These are phyloP conservation scores for Hysterangium stoloniferum DNA, from an alignment of 768 basidiomycete genomes.

Conservation along the genomic window DNA sequence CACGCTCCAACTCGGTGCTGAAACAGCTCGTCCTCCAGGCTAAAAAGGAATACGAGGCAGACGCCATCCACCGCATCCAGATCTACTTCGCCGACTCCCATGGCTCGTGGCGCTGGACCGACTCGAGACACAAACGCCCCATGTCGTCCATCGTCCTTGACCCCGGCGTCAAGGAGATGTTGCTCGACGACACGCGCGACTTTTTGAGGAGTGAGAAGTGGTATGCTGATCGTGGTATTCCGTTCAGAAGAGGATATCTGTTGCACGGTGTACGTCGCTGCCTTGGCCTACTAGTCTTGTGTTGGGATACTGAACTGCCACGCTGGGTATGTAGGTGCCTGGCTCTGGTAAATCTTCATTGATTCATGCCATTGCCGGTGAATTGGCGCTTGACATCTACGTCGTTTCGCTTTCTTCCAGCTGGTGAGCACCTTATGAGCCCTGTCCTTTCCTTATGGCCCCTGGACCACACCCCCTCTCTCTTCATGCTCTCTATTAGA, in stretches of 20 bases:
- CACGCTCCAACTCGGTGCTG: constrained; percentile 73
- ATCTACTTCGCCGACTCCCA: constrained; percentile 88
- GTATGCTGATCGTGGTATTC: constrained; percentile 91
- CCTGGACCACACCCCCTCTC: not conserved
- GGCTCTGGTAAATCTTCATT: constrained; percentile 84
- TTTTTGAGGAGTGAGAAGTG: constrained; percentile 85
- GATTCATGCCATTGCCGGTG: constrained; percentile 79
- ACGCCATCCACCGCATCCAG: constrained; percentile 79
- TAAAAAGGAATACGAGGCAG: constrained; percentile 84
- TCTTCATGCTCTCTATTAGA: not conserved
- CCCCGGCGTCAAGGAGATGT: constrained; percentile 85
- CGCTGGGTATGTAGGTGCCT: constrained; percentile 32
- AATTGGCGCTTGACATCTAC: constrained; percentile 86
- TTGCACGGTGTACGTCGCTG: constrained; percentile 58
- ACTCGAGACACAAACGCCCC: constrained; percentile 83
- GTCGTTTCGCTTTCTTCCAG: constrained; percentile 80
- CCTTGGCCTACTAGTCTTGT: not conserved
- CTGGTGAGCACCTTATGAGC: constrained; percentile 33
- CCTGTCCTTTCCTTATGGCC: constrained; percentile 9
- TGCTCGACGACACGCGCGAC: constrained; percentile 72
- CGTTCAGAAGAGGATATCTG: constrained; percentile 83
- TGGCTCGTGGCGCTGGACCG: constrained; percentile 83
- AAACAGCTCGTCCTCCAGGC: constrained; percentile 86
- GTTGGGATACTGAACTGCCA: not conserved
- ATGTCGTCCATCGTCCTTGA: constrained; percentile 82